Percentiles rank a stretch among this genome's conserved stretches.
Evolutionary conservation across 192 early-diverging fungal species (phyloP).

Genomic region (Thoreauomyces humboldtii): DNA sequence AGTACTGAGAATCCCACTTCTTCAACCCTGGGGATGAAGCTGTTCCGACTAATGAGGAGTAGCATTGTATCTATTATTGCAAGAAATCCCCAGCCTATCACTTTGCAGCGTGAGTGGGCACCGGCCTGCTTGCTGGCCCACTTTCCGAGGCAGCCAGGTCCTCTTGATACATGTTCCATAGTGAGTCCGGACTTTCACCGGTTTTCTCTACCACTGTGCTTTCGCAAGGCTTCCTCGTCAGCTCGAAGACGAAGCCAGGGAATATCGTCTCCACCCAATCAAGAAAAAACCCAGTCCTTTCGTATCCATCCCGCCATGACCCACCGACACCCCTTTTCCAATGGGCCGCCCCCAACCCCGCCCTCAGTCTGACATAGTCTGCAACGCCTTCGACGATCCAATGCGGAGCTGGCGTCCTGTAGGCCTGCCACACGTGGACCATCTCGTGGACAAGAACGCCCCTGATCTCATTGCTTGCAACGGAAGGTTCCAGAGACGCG

Average conservation of each 20-base stretch:
- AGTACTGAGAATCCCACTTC: too few species aligned
- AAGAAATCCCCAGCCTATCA: too few species aligned
- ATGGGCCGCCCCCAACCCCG: conserved; percentile 30
- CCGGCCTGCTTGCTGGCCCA: neutral
- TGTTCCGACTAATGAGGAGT: too few species aligned
- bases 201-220: neutral
- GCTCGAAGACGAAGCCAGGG: neutral
- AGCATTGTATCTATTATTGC: too few species aligned
- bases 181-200: conserved; percentile 5
- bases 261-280: conserved; percentile 32
- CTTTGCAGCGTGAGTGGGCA: conserved; percentile 9
- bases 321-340: conserved; percentile 29
- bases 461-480: conserved; percentile 8
- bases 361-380: conserved; percentile 39
- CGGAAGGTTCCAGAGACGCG: neutral
- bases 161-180: conserved; percentile 17
- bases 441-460: conserved; percentile 36
- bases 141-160: neutral
- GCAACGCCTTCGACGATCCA: conserved; percentile 49
- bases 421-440: conserved; percentile 33
- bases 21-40: too few species aligned
- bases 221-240: neutral
- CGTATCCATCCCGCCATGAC: conserved; percentile 41
- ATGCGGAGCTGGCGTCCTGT: conserved; percentile 12
- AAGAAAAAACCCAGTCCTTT: conserved; percentile 45